These are phyloP conservation scores for Seiridium unicorne DNA, from an alignment of 2,329 filamentous ascomycete genomes.

Conservation along the genomic window DNA sequence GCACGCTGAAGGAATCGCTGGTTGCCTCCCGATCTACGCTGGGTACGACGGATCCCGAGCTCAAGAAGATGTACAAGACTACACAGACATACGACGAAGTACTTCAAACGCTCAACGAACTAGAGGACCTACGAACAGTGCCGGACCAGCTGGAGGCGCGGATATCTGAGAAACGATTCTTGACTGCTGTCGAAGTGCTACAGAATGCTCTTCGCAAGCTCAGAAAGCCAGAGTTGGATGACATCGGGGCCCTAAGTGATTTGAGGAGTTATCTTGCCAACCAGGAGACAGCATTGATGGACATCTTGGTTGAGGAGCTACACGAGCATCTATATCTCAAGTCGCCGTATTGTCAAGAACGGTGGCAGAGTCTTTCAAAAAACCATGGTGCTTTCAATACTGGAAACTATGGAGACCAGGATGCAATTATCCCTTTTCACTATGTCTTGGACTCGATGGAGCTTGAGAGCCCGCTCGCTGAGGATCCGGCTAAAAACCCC, in stretches of 20 bases:
- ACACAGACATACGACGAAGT: slow-evolving; percentile 91
- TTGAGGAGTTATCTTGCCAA: slow-evolving; percentile 85
- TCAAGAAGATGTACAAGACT: slow-evolving; percentile 83
- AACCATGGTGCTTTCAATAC: slow-evolving; percentile 53
- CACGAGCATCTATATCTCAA: slow-evolving; percentile 98
- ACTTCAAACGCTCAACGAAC: slow-evolving; percentile 76
- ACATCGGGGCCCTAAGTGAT: slow-evolving; percentile 85
- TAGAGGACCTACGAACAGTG: slow-evolving; percentile 84
- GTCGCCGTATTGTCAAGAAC: slow-evolving; percentile 93
- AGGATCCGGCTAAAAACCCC: slow-evolving; percentile 90
- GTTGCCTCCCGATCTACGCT: slow-evolving; percentile 77
- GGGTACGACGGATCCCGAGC: slow-evolving; percentile 81
- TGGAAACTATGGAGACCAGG: slow-evolving; percentile 46
- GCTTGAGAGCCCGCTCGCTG: slow-evolving; percentile 61
- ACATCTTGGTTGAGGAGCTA: slow-evolving; percentile 94
- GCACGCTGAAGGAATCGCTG: slow-evolving; percentile 79
- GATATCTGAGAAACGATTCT: slow-evolving; percentile 93
- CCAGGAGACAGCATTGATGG: slow-evolving; percentile 87
- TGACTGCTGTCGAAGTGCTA: slow-evolving; percentile 88
- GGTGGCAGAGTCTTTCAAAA: slow-evolving; percentile 83
- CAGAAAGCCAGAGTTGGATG: slow-evolving; percentile 83
- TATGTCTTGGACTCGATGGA: slow-evolving; percentile 60
- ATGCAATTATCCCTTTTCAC: slow-evolving; percentile 53
- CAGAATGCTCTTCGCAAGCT: slow-evolving; percentile 84
- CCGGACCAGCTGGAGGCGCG: slow-evolving; percentile 91